phyloP scores from a whole-genome alignment of 176 grass and related monocot species.

The Oryza punctata region DNA sequence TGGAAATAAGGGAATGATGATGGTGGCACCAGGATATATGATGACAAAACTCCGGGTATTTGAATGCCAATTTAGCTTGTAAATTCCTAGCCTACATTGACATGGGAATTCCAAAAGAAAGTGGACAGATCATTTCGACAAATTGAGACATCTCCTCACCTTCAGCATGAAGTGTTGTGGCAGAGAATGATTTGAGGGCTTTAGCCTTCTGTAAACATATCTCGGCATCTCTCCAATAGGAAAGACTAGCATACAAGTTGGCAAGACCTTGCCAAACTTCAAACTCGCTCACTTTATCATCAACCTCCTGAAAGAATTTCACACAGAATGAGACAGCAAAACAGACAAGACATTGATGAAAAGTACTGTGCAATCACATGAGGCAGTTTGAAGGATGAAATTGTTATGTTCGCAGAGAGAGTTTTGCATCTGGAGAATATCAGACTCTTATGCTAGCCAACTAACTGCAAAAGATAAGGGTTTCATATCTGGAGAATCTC shows the following conservation, averaged over 20 bases:
- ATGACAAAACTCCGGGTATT: too few species aligned
- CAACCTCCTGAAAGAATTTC: slow-evolving; percentile 51
- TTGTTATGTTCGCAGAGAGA: neutral
- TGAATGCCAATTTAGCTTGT: too few species aligned
- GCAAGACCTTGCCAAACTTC: slow-evolving; percentile 99
- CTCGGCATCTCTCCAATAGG: slow-evolving; percentile 84
- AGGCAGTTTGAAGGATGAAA: slow-evolving; percentile 1
- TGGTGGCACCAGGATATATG: neutral
- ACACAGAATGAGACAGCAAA: slow-evolving; percentile 26
- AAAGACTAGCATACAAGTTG: slow-evolving; percentile 87
- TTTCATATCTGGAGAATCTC: neutral
- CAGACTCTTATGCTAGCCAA: neutral
- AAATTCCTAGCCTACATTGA: neutral
- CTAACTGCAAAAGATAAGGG: slow-evolving; percentile 1
- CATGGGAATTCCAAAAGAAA: slow-evolving; percentile 8
- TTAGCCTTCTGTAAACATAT: slow-evolving; percentile 97
- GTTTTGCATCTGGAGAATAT: neutral
- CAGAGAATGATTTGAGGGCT: slow-evolving; percentile 73
- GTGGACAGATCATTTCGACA: neutral
- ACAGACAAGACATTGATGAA: neutral
- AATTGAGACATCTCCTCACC: slow-evolving; percentile 43
- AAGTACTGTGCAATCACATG: neutral
- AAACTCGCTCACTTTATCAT: slow-evolving; percentile 78
- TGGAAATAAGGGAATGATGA: neutral
- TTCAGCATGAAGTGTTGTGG: slow-evolving; percentile 68